Evolutionary conservation across 2,329 filamentous ascomycete species (phyloP).

Genomic region (Fusarium circinatum): DNA sequence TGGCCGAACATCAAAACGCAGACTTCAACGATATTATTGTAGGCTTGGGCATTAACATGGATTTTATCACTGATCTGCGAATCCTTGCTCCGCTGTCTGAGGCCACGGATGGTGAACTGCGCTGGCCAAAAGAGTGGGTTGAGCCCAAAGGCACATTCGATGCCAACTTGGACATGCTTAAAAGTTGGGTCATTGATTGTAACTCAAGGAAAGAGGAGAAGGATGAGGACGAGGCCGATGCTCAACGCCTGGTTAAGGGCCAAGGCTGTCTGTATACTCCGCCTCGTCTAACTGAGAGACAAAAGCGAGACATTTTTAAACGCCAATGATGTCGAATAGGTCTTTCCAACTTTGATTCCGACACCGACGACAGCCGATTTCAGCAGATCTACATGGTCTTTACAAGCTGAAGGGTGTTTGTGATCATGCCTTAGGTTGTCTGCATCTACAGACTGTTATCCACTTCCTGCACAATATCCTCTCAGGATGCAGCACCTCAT

Average conservation of each 20-base stretch:
- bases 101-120: not conserved
- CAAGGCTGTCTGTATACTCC: not conserved
- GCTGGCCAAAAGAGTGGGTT: not conserved
- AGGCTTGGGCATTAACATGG: not conserved
- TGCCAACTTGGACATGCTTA: not conserved
- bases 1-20: not conserved
- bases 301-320: not conserved
- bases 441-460: fast-evolving
- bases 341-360: not conserved
- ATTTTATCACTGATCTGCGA: not conserved
- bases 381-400: not conserved
- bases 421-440: fast-evolving
- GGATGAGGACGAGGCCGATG: not conserved
- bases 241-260: not conserved
- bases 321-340: not conserved
- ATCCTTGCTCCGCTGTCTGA: not conserved
- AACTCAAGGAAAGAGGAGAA: not conserved
- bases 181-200: not conserved
- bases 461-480: not conserved
- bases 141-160: not conserved
- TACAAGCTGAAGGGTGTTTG: not conserved
- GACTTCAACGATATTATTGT: not conserved
- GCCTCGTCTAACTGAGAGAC: not conserved
- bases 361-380: not conserved
- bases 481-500: not conserved